phyloP scores from a whole-genome alignment of 1,284 basidiomycete species.

The Cryptococcus floricola region DNA sequence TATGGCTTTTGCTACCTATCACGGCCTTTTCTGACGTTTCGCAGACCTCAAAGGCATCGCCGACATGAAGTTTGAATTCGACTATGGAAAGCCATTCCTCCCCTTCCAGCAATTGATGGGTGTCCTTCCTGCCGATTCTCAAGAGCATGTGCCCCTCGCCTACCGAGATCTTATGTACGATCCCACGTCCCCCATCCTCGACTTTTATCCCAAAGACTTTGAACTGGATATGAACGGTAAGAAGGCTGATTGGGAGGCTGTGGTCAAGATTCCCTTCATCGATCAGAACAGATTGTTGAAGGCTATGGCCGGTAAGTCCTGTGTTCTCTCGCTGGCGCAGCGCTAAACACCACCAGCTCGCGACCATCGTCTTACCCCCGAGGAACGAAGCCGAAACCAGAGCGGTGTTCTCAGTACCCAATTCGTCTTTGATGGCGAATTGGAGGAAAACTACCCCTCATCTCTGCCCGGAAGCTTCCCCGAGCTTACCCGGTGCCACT shows the following conservation, averaged over 20 bases:
- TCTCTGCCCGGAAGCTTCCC: constrained; percentile 95
- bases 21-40: not conserved
- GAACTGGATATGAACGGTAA: constrained; percentile 96
- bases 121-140: constrained; percentile 85
- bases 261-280: constrained; percentile 99
- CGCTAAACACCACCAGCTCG: constrained; percentile 53
- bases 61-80: constrained; percentile 77
- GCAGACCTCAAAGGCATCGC: constrained; percentile 73
- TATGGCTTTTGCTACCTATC: constrained; percentile 42
- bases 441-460: constrained; percentile 73
- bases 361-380: constrained; percentile 69
- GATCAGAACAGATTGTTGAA: constrained; percentile 73
- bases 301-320: constrained; percentile 69
- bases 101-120: constrained; percentile 99
- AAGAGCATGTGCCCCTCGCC: constrained; percentile 77
- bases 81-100: constrained; percentile 82
- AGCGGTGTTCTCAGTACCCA: constrained; percentile 70
- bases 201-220: constrained; percentile 91
- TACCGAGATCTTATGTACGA: constrained; percentile 89
- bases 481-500: constrained; percentile 74
- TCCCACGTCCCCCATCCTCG: constrained; percentile 78
- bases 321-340: not conserved
- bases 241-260: constrained; percentile 97
- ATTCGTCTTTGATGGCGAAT: constrained; percentile 66
- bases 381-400: constrained; percentile 73